Evolutionary conservation across 2,329 filamentous ascomycete genomes (phyloP).

Genomic region (Penicillium palitans): DNA sequence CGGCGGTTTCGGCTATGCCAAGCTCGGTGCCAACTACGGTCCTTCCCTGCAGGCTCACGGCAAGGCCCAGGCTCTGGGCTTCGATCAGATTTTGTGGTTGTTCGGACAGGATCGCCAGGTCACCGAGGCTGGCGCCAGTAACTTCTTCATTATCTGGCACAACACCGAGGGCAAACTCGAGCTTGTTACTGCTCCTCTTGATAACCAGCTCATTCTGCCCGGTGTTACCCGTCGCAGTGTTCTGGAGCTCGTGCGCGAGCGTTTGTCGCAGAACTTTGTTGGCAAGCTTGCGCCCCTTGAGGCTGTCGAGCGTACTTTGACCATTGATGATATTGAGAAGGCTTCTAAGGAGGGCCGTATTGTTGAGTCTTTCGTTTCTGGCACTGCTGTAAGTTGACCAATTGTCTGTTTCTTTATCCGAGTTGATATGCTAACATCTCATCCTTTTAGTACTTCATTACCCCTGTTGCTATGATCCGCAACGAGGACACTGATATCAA

Average conservation of each 20-base stretch:
- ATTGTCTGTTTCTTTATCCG: neutral
- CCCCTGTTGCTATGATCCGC: constrained; percentile 66
- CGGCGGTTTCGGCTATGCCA: constrained; percentile 87
- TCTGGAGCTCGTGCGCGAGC: constrained; percentile 67
- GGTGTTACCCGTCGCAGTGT: constrained; percentile 84
- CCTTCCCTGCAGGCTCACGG: constrained; percentile 75
- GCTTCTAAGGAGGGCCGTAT: constrained; percentile 73
- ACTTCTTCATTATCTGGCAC: constrained; percentile 84
- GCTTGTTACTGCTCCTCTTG: constrained; percentile 80
- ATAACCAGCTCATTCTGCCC: constrained; percentile 80
- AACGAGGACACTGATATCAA: constrained; percentile 64
- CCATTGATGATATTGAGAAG: constrained; percentile 72
- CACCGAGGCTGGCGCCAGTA: constrained; percentile 87
- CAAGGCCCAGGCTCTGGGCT: constrained; percentile 72
- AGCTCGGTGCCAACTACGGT: constrained; percentile 92
- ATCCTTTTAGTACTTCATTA: constrained; percentile 65
- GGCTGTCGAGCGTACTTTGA: constrained; percentile 79
- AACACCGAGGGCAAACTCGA: constrained; percentile 60
- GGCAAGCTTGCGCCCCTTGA: constrained; percentile 68
- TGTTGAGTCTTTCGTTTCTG: constrained; percentile 81
- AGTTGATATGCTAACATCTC: constrained; percentile 5
- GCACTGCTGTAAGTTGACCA: constrained; percentile 69
- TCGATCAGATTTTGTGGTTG: constrained; percentile 91
- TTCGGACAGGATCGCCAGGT: constrained; percentile 76
- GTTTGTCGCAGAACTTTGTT: constrained; percentile 50